phyloP scores from a whole-genome alignment of 768 basidiomycete genomes.

The Xanthoconium stramineum region DNA sequence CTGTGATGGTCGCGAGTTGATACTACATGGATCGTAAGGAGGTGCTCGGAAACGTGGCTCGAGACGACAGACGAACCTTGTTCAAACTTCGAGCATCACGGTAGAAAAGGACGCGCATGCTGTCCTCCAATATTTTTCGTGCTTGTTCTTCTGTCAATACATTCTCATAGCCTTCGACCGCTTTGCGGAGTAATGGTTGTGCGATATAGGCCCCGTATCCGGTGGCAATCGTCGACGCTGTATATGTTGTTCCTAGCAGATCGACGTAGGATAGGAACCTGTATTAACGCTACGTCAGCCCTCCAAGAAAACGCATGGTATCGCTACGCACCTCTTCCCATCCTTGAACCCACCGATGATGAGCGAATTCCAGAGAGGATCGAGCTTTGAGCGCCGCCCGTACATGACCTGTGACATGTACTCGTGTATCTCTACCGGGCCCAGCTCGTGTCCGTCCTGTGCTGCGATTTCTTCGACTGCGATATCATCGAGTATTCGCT shows the following conservation, averaged over 20 bases:
- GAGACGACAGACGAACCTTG: slow-evolving; percentile 56
- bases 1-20: slow-evolving; percentile 91
- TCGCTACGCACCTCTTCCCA: slow-evolving; percentile 61
- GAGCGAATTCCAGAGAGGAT: slow-evolving; percentile 94
- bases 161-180: slow-evolving; percentile 80
- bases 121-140: slow-evolving; percentile 69
- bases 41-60: neutral
- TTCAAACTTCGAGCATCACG: slow-evolving; percentile 93
- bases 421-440: slow-evolving; percentile 89
- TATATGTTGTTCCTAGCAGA: slow-evolving; percentile 93
- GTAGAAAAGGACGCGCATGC: slow-evolving; percentile 94
- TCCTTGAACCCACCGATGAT: slow-evolving; percentile 91
- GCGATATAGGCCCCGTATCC: slow-evolving; percentile 94
- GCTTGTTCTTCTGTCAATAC: slow-evolving; percentile 78
- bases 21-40: slow-evolving; percentile 50
- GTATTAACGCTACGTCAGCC: neutral
- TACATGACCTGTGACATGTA: slow-evolving; percentile 93
- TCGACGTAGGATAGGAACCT: slow-evolving; percentile 96
- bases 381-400: slow-evolving; percentile 76
- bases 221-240: slow-evolving; percentile 89
- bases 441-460: slow-evolving; percentile 80
- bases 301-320: neutral
- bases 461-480: slow-evolving; percentile 76
- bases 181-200: slow-evolving; percentile 86
- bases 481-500: slow-evolving; percentile 73